Evolutionary conservation across 345 rosid genomes (phyloP).

Genomic region (Laguncularia racemosa): DNA sequence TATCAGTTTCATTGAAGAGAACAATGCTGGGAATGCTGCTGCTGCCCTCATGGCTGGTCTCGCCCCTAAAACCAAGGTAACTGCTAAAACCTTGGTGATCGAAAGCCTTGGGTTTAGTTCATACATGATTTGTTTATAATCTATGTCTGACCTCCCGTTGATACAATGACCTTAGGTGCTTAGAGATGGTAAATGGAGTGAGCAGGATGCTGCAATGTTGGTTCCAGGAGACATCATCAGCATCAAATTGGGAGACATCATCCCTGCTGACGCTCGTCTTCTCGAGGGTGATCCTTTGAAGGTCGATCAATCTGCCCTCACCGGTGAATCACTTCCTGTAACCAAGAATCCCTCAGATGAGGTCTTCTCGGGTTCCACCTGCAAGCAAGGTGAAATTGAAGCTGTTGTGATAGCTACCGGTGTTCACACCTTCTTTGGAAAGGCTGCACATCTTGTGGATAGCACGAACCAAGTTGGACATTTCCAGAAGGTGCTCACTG

Average conservation of each 20-base stretch:
- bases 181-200: conserved; percentile 29
- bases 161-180: conserved; percentile 16
- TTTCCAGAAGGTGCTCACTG: conserved; percentile 31
- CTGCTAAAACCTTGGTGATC: not conserved
- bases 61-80: conserved; percentile 33
- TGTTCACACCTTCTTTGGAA: conserved; percentile 34
- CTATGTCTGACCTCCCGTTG: not conserved
- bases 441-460: conserved; percentile 36
- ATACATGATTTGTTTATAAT: not conserved
- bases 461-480: conserved; percentile 31
- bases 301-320: conserved; percentile 34
- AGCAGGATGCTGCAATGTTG: conserved; percentile 34
- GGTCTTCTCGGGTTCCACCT: conserved; percentile 31
- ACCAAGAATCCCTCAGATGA: conserved; percentile 25
- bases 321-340: conserved; percentile 34
- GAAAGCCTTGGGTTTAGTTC: too few species aligned
- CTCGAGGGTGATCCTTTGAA: conserved; percentile 37
- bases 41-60: conserved; percentile 42
- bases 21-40: conserved; percentile 38
- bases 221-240: conserved; percentile 36
- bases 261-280: conserved; percentile 37
- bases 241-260: conserved; percentile 31
- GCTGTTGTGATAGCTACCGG: conserved; percentile 34
- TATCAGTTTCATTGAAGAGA: conserved; percentile 35
- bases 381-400: conserved; percentile 36